Base-by-base conservation (phyloP, 805 yeast genomes). In the Wickerhamomyces rabaulensis region DNA sequence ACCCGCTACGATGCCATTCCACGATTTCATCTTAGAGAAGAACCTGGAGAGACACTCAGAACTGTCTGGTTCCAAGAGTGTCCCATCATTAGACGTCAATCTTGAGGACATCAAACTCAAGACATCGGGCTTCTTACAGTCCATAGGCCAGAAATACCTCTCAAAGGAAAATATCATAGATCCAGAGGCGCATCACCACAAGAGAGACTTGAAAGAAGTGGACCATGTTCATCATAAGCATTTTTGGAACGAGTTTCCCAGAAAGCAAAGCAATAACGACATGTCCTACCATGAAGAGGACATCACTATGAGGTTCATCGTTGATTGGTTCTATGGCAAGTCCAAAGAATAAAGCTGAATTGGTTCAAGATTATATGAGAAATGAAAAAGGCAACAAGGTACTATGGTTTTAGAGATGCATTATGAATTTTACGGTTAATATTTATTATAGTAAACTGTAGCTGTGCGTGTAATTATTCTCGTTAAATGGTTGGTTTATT, bases 221-320 rank as follows among this genome's bases (percentile, higher is more conserved):
- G 46, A 51, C 27, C 55, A 52, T 41, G 55, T 52, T 6, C 44
- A 44, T 19, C 40, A 42, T n/a, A 36, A 31, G 13, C 56, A 55
- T 29, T 60, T 60, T 44, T 56, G 51, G 46, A 50, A 60, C 38
- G 64, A 60, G 46, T 60, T 58, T 41, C 64, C 64, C 4, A 42
- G 62, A 16, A 53, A 54, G 39, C 62, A 58, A 44, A 55, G 56
- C 19, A 58, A 60, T 45, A 52, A 54, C 40, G 64, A 60, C 37
- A 35, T 53, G 45, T 59, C 56, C 20, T 60, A 60, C 38, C 64
- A 60, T 43, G 53, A 49, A n/a, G 62, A 60, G 23, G 64, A 60
- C 38, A 51, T 52, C 15, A 56, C 58, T n/a, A 42, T 58, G 48
- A 53, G 52, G 20, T 60, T 60, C 44, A 44, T 60, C 16, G 56